Conservation (phyloP, 2,329 filamentous ascomycete genomes). For the Colletotrichum abscissum region DNA sequence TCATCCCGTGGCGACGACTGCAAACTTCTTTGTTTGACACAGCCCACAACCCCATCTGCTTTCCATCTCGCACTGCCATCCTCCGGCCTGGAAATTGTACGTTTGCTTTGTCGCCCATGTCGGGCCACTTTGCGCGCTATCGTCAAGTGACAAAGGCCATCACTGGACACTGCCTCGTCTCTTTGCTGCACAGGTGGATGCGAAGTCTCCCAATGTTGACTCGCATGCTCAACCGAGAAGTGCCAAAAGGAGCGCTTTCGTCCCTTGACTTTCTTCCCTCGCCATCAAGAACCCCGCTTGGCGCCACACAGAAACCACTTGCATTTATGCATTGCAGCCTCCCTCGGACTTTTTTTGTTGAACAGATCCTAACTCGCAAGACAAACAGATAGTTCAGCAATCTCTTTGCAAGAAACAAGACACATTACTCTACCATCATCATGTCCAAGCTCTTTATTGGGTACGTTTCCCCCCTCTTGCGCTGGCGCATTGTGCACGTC, state of each 20-base stretch:
- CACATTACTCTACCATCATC: constrained; percentile 40
- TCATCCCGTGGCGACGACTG: background rate
- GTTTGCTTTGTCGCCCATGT: constrained; percentile 25
- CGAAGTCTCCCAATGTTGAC: background rate
- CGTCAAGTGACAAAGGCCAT: constrained; percentile 29
- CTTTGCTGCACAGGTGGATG: constrained; percentile 9
- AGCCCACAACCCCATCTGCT: constrained; percentile 8
- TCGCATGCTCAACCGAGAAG: constrained; percentile 23
- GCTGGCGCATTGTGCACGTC: background rate
- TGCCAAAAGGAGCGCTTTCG: constrained; percentile 14
- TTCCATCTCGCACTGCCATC: background rate
- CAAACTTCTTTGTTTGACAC: constrained; percentile 21
- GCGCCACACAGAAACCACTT: constrained; percentile 25
- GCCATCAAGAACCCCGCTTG: constrained; percentile 17
- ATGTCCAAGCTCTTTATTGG: constrained; percentile 98
- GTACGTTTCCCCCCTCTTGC: constrained; percentile 62
- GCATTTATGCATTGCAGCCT: constrained; percentile 32
- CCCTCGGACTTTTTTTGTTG: constrained; percentile 9
- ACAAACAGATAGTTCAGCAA: constrained; percentile 12
- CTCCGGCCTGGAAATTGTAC: constrained; percentile 2
- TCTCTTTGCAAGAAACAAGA: background rate
- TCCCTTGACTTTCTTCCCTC: constrained; percentile 9
- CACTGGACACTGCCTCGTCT: constrained; percentile 28
- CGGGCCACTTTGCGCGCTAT: background rate
- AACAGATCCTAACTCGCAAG: constrained; percentile 14